Base-by-base conservation (phyloP, 2,329 filamentous ascomycete species). In the Aureobasidium subglaciale region DNA sequence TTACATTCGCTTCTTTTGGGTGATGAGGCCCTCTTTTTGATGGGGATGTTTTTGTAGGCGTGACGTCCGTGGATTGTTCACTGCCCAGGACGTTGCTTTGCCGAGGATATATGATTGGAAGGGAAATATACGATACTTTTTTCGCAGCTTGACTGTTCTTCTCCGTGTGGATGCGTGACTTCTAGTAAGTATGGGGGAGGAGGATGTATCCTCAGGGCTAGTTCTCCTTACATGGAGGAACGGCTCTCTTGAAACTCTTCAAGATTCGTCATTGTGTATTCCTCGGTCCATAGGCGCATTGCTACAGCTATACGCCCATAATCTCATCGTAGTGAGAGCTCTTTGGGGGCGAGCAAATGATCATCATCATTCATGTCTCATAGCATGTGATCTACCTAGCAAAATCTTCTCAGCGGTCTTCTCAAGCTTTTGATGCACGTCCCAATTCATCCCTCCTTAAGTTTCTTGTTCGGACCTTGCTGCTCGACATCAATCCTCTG, bases 401-500 rank as follows among this genome's bases (percentile, higher is more conserved):
- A 42, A 42, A 42, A 25, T 25, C n/a, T 25, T 25, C 4, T 25
- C 4, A 25, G 8, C 29, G n/a, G 29, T 30, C 13, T 25, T 6
- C 5, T 16, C 5, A 11, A 18, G 25, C 3, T 10, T n/a, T 20
- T 10, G 20, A 10, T 46, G 5, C 43, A 24, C 25, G 9, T 6
- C 35, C 3, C 30, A 6, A 10, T 1, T 50, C 13, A 52, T 16
- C 16, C 4, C n/a, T 52, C 48, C 25, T 16, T 52, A 13, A 52
- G 35, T 35, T 32, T 52, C 25, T 52, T 52, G 35, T 13, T 41
- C 15, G 48, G 10, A 52, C 16, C 32, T 27, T 49, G 46, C 48
- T 40, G 48, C 16, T 32, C 48, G 16, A 53, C 15, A 5, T 57
- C 45, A 18, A 57, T 57, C 27, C 56, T 45, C 24, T 57, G 56